Base-by-base conservation (phyloP, 179 eudicot species). In the Beta macrorhiza region DNA sequence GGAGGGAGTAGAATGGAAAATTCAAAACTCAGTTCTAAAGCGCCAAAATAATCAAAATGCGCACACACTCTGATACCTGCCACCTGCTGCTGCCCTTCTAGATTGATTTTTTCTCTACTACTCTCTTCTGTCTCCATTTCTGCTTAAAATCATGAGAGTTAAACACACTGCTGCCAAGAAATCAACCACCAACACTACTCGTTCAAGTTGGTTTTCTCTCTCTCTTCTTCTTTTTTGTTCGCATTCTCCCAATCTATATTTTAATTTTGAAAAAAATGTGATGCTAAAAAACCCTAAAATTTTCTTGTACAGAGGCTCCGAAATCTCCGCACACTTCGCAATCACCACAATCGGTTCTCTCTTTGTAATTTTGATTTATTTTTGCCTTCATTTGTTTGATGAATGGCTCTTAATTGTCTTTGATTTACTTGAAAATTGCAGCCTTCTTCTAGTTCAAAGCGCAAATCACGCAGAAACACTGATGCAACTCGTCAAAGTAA, bases 121-220 rank as follows among this genome's bases (percentile, higher is more conserved):
- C 20, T 59, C 25, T 25, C 25, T 25, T 25, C 25, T 25, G 25
- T 25, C 71, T 32, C 71, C 71, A 67, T 70, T 70, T 7, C 53
- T 32, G 45, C 8, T 32, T 37, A 4, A 45, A 73, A 19, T 11
- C 76, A 78, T 78, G 80, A 78, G 80, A 78, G 20, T 67, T 49
- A 78, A 78, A 32, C 80, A 78, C 64, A 32, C 64, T 53, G 73
- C 80, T 32, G 25, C 52, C 52, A 67, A 55, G 64, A 78, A 58
- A 67, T 13, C 56, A 12, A 51, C 62, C 22, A 53, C 49, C 13
- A 44, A 5, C 22, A 63, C 12, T 49, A 45, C 71, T 42, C 49
- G 57, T 55, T 52, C 16, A 49, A 52, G 79, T 76, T 12, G 14
- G 13, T 8, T 63, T 22, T 77, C 45, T 20, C 59, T 77, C 71